Percentiles rank a stretch among this genome's conserved stretches.
Conservation (phyloP, 768 basidiomycete species). For the Tricholoma terreum region DNA sequence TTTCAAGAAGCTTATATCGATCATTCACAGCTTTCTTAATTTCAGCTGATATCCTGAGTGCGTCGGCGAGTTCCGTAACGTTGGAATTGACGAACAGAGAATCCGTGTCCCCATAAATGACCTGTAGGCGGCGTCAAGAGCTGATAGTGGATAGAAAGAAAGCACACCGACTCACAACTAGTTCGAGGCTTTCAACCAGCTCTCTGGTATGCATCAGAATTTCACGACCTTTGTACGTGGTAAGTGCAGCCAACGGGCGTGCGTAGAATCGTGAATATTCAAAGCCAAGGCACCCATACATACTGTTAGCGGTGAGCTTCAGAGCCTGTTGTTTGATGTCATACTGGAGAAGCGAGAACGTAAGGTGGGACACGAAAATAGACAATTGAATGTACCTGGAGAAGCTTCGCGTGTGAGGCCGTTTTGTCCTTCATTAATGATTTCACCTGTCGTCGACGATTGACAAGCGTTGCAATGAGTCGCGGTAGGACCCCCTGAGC, state of each 20-base stretch:
- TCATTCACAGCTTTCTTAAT: constrained; percentile 98
- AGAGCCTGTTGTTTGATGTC: constrained; percentile 97
- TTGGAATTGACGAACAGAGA: constrained; percentile 99
- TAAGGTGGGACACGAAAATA: neutral
- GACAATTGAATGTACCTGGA: constrained; percentile 57
- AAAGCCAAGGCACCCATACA: constrained; percentile 99
- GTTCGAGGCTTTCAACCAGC: constrained; percentile 82
- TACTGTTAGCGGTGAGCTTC: constrained; percentile 98
- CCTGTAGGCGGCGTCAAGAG: constrained; percentile 45
- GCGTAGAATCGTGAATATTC: constrained; percentile 97
- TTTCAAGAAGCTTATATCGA: constrained; percentile 91
- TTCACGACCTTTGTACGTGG: constrained; percentile 96
- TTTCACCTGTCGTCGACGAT: constrained; percentile 87
- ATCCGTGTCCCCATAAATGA: constrained; percentile 98
- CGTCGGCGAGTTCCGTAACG: constrained; percentile 82
- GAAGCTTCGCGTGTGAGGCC: constrained; percentile 66
- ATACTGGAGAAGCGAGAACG: constrained; percentile 48
- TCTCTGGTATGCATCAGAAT: constrained; percentile 93
- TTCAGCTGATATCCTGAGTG: constrained; percentile 84
- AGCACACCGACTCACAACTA: constrained; percentile 67
- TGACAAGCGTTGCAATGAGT: constrained; percentile 95
- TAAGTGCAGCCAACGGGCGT: constrained; percentile 92
- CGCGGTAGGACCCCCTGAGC: constrained; percentile 91
- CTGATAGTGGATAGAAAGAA: neutral
- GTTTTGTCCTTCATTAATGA: constrained; percentile 88